Conservation (phyloP, 2,329 filamentous ascomycete genomes). For the Colletotrichum phormii region DNA sequence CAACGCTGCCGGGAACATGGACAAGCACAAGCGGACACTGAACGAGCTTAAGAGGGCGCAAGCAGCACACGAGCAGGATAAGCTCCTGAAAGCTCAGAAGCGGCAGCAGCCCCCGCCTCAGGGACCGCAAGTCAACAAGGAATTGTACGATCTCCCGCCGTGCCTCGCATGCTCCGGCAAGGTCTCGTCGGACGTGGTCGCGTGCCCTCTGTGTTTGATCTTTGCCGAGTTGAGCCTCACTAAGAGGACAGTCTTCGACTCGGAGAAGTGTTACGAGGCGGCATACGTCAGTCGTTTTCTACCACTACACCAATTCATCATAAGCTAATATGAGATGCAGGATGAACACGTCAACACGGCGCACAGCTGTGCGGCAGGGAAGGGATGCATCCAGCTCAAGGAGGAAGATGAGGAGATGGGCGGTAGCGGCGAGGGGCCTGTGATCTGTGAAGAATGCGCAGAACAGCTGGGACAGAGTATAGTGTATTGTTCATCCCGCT, state of each 20-base stretch:
- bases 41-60: conserved; percentile 61
- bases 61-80: conserved; percentile 58
- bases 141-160: conserved; percentile 51
- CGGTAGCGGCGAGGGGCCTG: conserved; percentile 42
- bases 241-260: conserved; percentile 58
- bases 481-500: conserved; percentile 56
- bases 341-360: conserved; percentile 50
- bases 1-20: conserved; percentile 46
- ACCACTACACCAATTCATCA: not conserved
- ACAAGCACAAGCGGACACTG: conserved; percentile 52
- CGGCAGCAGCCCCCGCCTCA: conserved; percentile 44
- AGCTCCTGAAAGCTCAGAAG: conserved; percentile 50
- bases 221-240: conserved; percentile 50
- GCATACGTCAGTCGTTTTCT: conserved; percentile 51
- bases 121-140: conserved; percentile 42
- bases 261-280: conserved; percentile 53
- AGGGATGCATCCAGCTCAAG: conserved; percentile 51
- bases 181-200: conserved; percentile 50
- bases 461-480: conserved; percentile 48
- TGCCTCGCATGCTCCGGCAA: conserved; percentile 53
- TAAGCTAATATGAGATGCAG: conserved; percentile 42
- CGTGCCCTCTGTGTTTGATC: conserved; percentile 60
- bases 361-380: conserved; percentile 56
- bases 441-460: conserved; percentile 57
- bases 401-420: conserved; percentile 55